A percentile compares a stretch with the other conserved stretches of the same genome.
Evolutionary conservation across 768 basidiomycete species (phyloP).

Genomic region (Pisolithus tinctorius): DNA sequence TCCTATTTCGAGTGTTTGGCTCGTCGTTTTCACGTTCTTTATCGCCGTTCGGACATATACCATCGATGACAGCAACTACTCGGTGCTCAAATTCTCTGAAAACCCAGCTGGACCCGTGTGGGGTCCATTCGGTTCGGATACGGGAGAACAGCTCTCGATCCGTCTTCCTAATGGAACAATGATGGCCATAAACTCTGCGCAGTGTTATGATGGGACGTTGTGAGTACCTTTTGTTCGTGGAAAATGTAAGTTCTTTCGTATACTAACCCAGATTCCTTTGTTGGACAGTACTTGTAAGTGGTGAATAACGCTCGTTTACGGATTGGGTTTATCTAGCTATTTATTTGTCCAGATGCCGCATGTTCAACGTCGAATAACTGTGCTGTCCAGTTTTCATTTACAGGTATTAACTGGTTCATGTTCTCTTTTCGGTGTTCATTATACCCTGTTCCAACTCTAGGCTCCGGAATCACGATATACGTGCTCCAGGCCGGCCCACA

Average conservation of each 20-base stretch:
- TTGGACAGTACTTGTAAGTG: conserved; percentile 19
- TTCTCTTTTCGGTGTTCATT: not conserved
- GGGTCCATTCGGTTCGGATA: conserved; percentile 19
- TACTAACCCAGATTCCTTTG: not conserved
- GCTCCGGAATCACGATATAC: conserved; percentile 24
- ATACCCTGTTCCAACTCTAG: conserved; percentile 2
- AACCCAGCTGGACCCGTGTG: conserved; percentile 23
- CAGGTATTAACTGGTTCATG: conserved; percentile 4
- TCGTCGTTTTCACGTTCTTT: conserved; percentile 2
- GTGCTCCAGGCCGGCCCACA: conserved; percentile 21
- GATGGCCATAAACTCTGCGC: conserved; percentile 14
- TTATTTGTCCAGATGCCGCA: conserved; percentile 13
- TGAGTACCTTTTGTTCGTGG: conserved; percentile 5
- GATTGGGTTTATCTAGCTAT: not conserved
- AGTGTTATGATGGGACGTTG: conserved; percentile 21
- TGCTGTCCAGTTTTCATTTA: conserved; percentile 19
- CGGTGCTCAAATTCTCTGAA: conserved; percentile 18
- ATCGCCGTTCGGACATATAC: conserved; percentile 14
- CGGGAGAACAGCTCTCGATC: conserved; percentile 13
- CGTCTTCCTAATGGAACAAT: conserved; percentile 22
- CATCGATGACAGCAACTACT: conserved; percentile 23
- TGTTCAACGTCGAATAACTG: conserved; percentile 18
- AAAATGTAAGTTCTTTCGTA: not conserved
- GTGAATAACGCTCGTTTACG: not conserved
- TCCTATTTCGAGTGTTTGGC: not conserved